A percentile compares a stretch with the other conserved stretches of the same genome.
Conservation (phyloP, 2,329 filamentous ascomycete genomes). For the Penicillium sp. region DNA sequence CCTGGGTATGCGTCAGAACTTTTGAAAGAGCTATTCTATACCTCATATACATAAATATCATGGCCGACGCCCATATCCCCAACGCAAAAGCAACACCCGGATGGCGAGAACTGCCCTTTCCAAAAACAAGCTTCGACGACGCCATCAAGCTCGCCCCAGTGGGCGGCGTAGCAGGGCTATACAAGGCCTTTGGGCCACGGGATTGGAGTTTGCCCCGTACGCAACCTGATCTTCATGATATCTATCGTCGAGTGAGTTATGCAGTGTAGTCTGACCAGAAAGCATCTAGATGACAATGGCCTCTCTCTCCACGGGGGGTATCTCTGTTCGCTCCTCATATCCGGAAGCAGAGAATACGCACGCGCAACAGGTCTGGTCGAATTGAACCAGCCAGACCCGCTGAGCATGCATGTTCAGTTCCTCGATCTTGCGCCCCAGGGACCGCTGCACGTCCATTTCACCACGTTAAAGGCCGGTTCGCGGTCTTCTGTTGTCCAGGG, state of each 20-base stretch:
- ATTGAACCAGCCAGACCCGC: neutral
- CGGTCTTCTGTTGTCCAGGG: slow-evolving; percentile 1
- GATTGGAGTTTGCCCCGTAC: neutral
- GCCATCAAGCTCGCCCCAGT: neutral
- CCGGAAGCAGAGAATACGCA: neutral
- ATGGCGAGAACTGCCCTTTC: neutral
- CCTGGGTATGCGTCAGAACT: no score
- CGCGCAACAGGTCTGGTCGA: neutral
- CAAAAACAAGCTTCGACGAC: neutral
- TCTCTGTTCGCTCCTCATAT: neutral
- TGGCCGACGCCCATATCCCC: neutral
- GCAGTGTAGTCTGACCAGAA: neutral
- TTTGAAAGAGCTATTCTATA: no score
- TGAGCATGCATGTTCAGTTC: slow-evolving; percentile 4
- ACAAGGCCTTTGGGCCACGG: neutral
- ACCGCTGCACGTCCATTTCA: neutral
- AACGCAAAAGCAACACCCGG: neutral
- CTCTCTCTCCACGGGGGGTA: neutral
- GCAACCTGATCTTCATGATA: neutral
- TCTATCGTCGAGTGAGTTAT: no score
- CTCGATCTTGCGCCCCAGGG: neutral
- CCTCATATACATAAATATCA: no score
- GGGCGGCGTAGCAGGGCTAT: neutral
- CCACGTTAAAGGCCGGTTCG: neutral
- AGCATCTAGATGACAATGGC: neutral